Conservation (phyloP, 75 land plant genomes). For the Sequoia sempervirens region DNA sequence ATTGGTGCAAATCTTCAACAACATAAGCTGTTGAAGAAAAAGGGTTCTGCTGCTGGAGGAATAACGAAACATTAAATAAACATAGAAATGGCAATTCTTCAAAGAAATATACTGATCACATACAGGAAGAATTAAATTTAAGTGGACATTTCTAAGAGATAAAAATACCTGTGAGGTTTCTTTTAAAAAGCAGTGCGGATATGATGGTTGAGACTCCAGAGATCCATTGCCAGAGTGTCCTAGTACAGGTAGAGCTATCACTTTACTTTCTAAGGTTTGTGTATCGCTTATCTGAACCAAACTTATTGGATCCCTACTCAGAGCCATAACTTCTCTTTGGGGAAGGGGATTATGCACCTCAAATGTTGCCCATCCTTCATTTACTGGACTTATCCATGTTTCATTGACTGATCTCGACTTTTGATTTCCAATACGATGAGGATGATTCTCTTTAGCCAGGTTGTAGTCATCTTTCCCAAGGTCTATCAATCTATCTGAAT, state of each 20-base stretch:
- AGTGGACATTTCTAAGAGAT: background rate
- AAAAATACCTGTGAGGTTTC: background rate
- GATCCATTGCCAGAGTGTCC: background rate
- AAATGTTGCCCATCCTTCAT: slow-evolving; percentile 12
- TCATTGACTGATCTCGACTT: no score
- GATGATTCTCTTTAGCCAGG: no score
- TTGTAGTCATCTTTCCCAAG: background rate
- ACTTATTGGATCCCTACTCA: background rate
- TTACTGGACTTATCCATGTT: background rate
- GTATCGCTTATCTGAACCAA: background rate
- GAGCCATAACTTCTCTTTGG: background rate
- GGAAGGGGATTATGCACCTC: background rate
- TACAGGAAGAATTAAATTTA: background rate
- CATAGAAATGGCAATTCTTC: background rate
- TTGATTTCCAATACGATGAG: no score
- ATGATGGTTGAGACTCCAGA: background rate
- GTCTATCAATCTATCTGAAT: slow-evolving; percentile 6
- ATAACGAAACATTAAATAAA: background rate
- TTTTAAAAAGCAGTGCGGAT: background rate
- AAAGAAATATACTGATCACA: background rate
- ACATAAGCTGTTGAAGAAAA: slow-evolving; percentile 1
- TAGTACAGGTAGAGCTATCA: background rate
- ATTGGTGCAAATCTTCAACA: background rate
- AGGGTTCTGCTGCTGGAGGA: background rate
- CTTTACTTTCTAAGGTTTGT: background rate